Percentiles rank a stretch among this genome's conserved stretches.
These are phyloP conservation scores for Cercophora sp. DNA, from an alignment of 495 filamentous ascomycete genomes.

Conservation along the genomic window DNA sequence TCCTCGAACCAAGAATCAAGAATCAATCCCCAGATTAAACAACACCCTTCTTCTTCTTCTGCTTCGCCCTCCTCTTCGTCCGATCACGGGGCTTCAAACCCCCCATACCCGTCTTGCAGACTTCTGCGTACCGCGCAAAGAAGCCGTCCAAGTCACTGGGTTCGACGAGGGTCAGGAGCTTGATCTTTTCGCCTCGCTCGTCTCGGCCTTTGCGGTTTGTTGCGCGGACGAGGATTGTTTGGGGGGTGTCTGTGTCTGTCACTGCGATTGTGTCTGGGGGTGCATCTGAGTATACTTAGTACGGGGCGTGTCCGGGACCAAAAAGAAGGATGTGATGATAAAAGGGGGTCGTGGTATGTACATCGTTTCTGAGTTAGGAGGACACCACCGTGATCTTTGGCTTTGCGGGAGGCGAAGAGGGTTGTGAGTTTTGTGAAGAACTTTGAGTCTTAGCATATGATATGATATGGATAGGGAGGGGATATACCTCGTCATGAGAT, in stretches of 20 bases:
- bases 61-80: constrained; percentile 74
- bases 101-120: constrained; percentile 81
- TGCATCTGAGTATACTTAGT: constrained; percentile 12
- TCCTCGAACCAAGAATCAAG: too few relatives aligned
- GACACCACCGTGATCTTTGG: constrained; percentile 70
- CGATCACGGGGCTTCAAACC: constrained; percentile 89
- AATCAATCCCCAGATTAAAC: too few relatives aligned
- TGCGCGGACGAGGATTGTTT: constrained; percentile 78
- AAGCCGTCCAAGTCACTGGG: constrained; percentile 73
- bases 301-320: too few relatives aligned
- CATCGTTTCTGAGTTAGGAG: constrained; percentile 82
- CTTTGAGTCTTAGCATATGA: too few relatives aligned
- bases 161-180: constrained; percentile 79
- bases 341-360: constrained; percentile 31
- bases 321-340: constrained; percentile 8
- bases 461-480: neutral
- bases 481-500: constrained; percentile 69
- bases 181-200: constrained; percentile 57
- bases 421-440: constrained; percentile 78
- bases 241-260: constrained; percentile 52
- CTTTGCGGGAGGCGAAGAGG: constrained; percentile 67
- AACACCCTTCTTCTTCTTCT: constrained; percentile 68
- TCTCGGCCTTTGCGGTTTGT: constrained; percentile 66
- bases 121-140: constrained; percentile 83
- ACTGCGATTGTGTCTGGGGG: too few relatives aligned